These are phyloP conservation scores for Trichoderma hamatum DNA, from an alignment of 2,329 filamentous ascomycete species.

Conservation along the genomic window DNA sequence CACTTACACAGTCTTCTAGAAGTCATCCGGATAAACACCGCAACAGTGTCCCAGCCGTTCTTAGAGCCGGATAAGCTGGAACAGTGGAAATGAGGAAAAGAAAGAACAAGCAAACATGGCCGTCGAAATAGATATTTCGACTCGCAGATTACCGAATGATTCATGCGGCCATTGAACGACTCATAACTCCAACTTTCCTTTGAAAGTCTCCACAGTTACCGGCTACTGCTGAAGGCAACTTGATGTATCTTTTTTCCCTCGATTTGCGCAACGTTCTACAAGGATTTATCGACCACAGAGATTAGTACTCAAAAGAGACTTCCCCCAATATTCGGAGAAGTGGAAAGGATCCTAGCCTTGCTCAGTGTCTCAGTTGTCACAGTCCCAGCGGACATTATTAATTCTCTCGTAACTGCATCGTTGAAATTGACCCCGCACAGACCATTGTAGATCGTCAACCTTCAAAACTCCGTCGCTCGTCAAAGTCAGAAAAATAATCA, in stretches of 20 bases:
- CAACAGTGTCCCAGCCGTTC: conserved; percentile 41
- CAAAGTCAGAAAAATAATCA: neutral
- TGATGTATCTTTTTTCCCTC: neutral
- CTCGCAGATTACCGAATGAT: neutral
- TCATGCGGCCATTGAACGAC: neutral
- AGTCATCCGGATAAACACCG: conserved; percentile 35
- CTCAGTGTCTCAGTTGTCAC: neutral
- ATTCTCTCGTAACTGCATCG: neutral
- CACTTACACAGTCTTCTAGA: conserved; percentile 31
- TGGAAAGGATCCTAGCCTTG: neutral
- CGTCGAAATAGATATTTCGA: neutral
- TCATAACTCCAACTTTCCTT: neutral
- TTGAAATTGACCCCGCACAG: conserved; percentile 16
- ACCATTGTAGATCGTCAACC: neutral
- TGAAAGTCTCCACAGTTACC: neutral
- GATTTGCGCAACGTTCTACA: neutral
- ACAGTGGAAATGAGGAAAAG: conserved; percentile 26
- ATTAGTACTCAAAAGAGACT: neutral
- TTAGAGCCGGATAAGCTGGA: conserved; percentile 38
- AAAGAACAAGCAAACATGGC: neutral
- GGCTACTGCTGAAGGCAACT: neutral
- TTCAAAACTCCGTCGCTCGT: neutral
- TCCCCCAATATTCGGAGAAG: neutral
- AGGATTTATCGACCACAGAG: neutral
- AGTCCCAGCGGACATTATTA: conserved; percentile 10